Percentiles rank a stretch among this genome's conserved stretches.
These are phyloP conservation scores for Ambrosia hybrid DNA, from an alignment of 140 eudicot species.

Conservation along the genomic window DNA sequence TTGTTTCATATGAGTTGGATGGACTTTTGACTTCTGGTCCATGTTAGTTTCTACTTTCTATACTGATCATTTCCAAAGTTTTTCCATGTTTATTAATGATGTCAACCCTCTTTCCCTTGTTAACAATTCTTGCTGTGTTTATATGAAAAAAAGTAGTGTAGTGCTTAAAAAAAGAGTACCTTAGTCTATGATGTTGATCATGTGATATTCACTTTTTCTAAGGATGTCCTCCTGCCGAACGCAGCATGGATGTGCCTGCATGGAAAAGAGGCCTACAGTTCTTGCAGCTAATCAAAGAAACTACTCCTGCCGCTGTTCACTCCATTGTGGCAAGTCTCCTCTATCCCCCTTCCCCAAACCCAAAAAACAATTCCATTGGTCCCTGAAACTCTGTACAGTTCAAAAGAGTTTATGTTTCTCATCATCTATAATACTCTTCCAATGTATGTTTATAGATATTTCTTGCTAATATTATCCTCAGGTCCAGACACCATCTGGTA, in stretches of 20 bases:
- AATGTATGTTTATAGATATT: no score
- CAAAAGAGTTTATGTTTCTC: conserved; percentile 10
- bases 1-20: conserved; percentile 14
- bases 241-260: conserved; percentile 99
- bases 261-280: conserved; percentile 87
- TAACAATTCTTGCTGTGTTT: neutral
- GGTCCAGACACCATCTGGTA: conserved; percentile 93
- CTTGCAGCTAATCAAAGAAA: conserved; percentile 72
- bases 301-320: conserved; percentile 92
- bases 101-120: conserved; percentile 3
- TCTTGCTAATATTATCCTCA: conserved; percentile 37
- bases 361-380: no score
- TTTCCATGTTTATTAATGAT: conserved; percentile 13
- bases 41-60: neutral
- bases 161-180: conserved; percentile 19
- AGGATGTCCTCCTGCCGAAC: conserved; percentile 96
- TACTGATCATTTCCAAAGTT: conserved; percentile 15
- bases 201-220: conserved; percentile 79
- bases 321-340: conserved; percentile 72
- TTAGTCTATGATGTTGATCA: conserved; percentile 62
- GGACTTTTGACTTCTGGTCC: conserved; percentile 18
- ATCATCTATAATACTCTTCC: no score
- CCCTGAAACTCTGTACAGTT: neutral
- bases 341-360: neutral
- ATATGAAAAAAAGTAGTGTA: conserved; percentile 13